phyloP scores from a whole-genome alignment of 306 rosid genomes.

The Dryas octopetala region DNA sequence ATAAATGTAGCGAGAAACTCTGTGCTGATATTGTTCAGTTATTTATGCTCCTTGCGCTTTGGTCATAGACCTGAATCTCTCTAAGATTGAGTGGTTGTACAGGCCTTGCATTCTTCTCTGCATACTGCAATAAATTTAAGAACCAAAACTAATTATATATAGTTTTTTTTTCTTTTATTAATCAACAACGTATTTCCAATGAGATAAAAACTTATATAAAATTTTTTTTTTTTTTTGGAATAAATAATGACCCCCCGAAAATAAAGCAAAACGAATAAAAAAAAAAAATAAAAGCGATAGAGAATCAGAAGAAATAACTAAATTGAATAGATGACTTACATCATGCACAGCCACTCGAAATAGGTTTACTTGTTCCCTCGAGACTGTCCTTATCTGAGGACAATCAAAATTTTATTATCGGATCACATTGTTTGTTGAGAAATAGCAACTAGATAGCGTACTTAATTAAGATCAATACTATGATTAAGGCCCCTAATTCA shows the following conservation, averaged over 20 bases:
- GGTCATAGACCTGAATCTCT: slow-evolving; percentile 17
- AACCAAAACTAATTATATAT: background rate
- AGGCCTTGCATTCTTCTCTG: slow-evolving; percentile 44
- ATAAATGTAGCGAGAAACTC: background rate
- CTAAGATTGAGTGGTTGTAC: slow-evolving; percentile 31
- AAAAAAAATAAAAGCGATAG: background rate
- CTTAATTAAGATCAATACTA: background rate
- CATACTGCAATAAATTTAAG: slow-evolving; percentile 18
- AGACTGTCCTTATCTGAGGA: slow-evolving; percentile 20
- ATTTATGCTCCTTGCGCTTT: background rate
- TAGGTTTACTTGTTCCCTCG: slow-evolving; percentile 31
- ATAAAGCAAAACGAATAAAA: too few species aligned
- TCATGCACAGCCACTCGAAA: slow-evolving; percentile 29
- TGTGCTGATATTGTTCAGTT: background rate
- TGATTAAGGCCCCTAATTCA: background rate
- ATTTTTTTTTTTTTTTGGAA: too few species aligned
- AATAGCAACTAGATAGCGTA: too few species aligned
- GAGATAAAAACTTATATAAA: too few species aligned
- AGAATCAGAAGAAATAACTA: too few species aligned
- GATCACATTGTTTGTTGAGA: too few species aligned
- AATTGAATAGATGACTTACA: slow-evolving; percentile 19
- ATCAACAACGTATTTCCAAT: too few species aligned
- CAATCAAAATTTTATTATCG: background rate
- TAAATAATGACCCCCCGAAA: too few species aligned
- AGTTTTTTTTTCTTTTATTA: too few species aligned